Evolutionary conservation across 1,284 basidiomycete genomes (phyloP), one percentile per base, ranked within the genome.

Genomic region (Erythrobasidium hasegawianum): DNA sequence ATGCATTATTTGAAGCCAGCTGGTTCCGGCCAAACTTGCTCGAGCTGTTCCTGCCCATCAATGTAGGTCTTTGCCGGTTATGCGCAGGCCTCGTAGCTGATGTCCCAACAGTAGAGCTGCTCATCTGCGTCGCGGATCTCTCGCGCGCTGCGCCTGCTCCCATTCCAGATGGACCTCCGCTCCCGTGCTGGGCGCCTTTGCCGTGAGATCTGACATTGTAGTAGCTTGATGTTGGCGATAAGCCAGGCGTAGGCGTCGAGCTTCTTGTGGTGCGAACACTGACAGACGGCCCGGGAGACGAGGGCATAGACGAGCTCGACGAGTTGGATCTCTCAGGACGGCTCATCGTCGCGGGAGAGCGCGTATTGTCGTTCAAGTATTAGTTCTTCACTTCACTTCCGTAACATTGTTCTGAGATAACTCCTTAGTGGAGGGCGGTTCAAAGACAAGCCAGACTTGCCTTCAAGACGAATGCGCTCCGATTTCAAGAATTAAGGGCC

Each of bases 251-350:
- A 40, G 64, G 55, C 9, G 56, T 50, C 2, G 56, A 50, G 16
- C 40, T 59, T 13, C 43, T 18, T 27, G 43, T 47, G 29, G 24
- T 59, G 22, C 66, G 60, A 22, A 68, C 13, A 20, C 56, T 59
- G 24, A 68, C 41, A 11, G 59, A 61, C 2, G 66, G 59, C 11
- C 66, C 66, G 29, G 66, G 66, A 24, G 59, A 61, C 8, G 58
- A 61, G 16, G 59, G 59, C 18, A 27, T 57, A 20, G 59, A 61
- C 4, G 47, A 27, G 18, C 50, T 59, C 27, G 64, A 66, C 18
- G 43, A 53, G 26, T 45, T 45, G 41, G 64, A 55, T 29, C 49
- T 47, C 40, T n/a, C n/a, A n/a, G n/a, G n/a, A n/a, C n/a, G 33
- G 33, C 33, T 33, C 33, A 33, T 33, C 33, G n/a, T n/a, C n/a